Evolutionary conservation across 306 rosid genomes (phyloP).

Genomic region (Boehmeria nivea): DNA sequence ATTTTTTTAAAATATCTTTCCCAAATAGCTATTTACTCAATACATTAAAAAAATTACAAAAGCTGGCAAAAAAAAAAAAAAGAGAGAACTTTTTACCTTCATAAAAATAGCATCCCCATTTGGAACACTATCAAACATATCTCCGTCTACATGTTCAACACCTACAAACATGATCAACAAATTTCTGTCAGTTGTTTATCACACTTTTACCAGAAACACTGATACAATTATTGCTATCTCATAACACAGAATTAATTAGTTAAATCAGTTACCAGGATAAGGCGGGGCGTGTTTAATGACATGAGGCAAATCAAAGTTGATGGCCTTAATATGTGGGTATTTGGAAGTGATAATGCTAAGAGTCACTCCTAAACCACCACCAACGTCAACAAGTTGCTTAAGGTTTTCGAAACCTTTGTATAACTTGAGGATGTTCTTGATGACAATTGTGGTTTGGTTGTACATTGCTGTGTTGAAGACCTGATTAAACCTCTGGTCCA

Average conservation of each 20-base stretch:
- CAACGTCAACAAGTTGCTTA: conserved; percentile 44
- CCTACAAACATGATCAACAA: conserved; percentile 8
- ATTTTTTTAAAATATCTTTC: too few species aligned
- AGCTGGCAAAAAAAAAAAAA: neutral
- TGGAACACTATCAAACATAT: conserved; percentile 27
- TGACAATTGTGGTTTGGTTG: conserved; percentile 10
- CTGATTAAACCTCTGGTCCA: conserved; percentile 18
- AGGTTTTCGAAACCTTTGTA: conserved; percentile 44
- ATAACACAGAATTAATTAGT: neutral
- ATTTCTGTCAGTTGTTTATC: too few species aligned
- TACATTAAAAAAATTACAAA: too few species aligned
- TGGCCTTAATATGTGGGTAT: conserved; percentile 43
- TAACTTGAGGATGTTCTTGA: conserved; percentile 31
- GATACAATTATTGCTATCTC: too few species aligned
- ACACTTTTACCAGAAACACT: too few species aligned
- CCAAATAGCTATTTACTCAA: too few species aligned
- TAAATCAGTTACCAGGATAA: conserved; percentile 7
- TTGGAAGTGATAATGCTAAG: conserved; percentile 39
- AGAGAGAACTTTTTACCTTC: conserved; percentile 6
- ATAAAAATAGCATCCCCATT: conserved; percentile 24
- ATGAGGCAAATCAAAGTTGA: conserved; percentile 41
- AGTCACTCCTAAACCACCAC: conserved; percentile 46
- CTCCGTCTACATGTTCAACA: conserved; percentile 27
- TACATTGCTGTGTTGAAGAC: conserved; percentile 23
- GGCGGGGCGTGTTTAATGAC: conserved; percentile 28